These are phyloP conservation scores for Petunia secreta DNA, from an alignment of 257 asterid genomes.

Conservation along the genomic window DNA sequence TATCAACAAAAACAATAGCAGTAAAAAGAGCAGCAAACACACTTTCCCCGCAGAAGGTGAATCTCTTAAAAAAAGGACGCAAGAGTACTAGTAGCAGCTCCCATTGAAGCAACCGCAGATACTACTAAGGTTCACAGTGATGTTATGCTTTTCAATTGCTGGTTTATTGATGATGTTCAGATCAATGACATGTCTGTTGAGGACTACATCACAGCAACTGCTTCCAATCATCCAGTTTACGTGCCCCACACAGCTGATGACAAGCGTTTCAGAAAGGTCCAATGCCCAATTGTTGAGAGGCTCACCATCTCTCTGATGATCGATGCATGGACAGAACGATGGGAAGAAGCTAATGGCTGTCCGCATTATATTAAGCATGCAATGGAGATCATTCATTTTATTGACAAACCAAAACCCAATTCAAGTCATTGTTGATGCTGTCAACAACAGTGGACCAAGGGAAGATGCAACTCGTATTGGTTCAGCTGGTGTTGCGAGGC, in stretches of 20 bases:
- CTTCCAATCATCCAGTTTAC: constrained; percentile 64
- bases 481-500: constrained; percentile 83
- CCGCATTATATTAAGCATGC: constrained; percentile 73
- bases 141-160: constrained; percentile 56
- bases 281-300: constrained; percentile 47
- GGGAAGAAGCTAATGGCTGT: constrained; percentile 89
- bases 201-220: constrained; percentile 88
- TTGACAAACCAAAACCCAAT: no score
- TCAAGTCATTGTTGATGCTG: no score
- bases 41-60: no score
- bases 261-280: constrained; percentile 78
- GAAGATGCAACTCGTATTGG: no score
- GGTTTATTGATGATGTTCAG: constrained; percentile 61
- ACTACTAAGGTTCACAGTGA: constrained; percentile 41
- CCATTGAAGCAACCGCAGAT: not conserved
- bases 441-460: no score
- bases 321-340: constrained; percentile 74
- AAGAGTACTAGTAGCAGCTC: not conserved
- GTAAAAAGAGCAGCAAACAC: no score
- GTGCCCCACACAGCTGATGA: constrained; percentile 79
- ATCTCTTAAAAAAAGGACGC: not conserved
- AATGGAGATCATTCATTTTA: constrained; percentile 85
- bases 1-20: no score
- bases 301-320: constrained; percentile 72
- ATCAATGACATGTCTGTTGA: constrained; percentile 69